phyloP scores from a whole-genome alignment of 345 rosid genomes.

The Eucalyptus tenuipes region DNA sequence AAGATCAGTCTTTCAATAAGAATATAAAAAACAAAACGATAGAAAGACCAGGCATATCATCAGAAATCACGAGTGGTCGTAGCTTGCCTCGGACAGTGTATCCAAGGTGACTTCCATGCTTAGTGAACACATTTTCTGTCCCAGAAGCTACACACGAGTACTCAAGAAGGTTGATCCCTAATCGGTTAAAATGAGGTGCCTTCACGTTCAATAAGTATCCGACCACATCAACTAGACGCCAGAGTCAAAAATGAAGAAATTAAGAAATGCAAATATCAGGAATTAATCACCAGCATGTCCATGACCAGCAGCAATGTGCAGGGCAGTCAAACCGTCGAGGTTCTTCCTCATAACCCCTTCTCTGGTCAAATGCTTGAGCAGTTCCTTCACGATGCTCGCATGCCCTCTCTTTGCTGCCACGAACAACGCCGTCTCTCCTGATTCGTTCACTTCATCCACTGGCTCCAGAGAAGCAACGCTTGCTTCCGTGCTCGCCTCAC shows the following conservation, averaged over 20 bases:
- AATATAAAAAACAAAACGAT: neutral
- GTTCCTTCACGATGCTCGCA: conserved; percentile 78
- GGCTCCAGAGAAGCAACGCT: conserved; percentile 36
- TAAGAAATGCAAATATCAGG: neutral
- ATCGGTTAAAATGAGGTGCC: neutral
- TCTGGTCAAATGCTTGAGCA: conserved; percentile 67
- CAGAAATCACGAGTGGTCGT: neutral
- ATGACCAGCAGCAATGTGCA: conserved; percentile 79
- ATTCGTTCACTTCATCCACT: conserved; percentile 89
- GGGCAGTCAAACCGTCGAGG: conserved; percentile 61
- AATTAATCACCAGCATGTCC: conserved; percentile 76
- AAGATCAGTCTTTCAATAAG: neutral
- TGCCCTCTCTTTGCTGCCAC: conserved; percentile 90
- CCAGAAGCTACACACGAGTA: neutral
- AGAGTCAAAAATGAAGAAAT: neutral
- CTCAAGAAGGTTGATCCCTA: neutral
- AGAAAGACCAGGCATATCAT: neutral
- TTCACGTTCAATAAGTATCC: neutral
- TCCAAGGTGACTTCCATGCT: neutral
- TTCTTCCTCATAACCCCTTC: conserved; percentile 75
- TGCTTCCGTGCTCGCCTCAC: conserved; percentile 66
- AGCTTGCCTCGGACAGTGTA: neutral
- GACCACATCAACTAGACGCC: neutral
- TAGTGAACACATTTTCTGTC: neutral
- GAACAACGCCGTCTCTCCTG: conserved; percentile 82